Base-by-base conservation (phyloP, 495 filamentous ascomycete genomes). In the Aspergillus hancockii region DNA sequence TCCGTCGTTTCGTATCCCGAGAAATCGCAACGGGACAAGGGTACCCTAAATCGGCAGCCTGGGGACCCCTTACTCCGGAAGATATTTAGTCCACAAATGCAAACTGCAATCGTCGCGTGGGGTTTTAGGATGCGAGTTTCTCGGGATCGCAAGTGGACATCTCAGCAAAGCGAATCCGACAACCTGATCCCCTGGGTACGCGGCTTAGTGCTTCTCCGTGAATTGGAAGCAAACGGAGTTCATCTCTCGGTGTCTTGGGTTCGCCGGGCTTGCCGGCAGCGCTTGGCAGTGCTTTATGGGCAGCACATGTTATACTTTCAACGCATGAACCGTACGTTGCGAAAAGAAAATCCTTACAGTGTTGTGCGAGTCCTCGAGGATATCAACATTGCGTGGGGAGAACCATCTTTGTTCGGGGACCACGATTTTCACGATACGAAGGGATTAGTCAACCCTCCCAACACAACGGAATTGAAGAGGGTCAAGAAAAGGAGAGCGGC, bases 21-120 rank as follows among this genome's bases (percentile, higher is more conserved):
- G 10, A 46, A 23, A 22, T 52, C 2, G 10, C 34, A 31, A 9
- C 21, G 34, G 14, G 18, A 34, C 12, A 25, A 8, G 10, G 8
- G 10, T 18, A 25, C 34, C 12, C 46, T 46, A 50, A 8, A 32
- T 23, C 40, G 25, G 30, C 13, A 2, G 13, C 52, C 34, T 21
- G 51, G 49, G 9, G 25, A 54, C 25, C 57, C 63, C 16, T 67
- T 74, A 23, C 71, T 83, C 0, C 63, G 62, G 22, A 64, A 66
- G 4, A 75, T 86, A 32, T 85, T 86, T 62, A 69, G 52, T 18
- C 65, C 57, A 0, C 59, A 69, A 7, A 75, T 83, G 62, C 81
- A 82, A 64, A 72, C 72, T 31, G 81, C 81, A 13, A 74, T 87
- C 40, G 76, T 87, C 30, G 67, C 74, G n/a, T 87, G 84, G 84